Base-by-base conservation (phyloP, 768 basidiomycete species). In the Gloeostereum incarnatum region DNA sequence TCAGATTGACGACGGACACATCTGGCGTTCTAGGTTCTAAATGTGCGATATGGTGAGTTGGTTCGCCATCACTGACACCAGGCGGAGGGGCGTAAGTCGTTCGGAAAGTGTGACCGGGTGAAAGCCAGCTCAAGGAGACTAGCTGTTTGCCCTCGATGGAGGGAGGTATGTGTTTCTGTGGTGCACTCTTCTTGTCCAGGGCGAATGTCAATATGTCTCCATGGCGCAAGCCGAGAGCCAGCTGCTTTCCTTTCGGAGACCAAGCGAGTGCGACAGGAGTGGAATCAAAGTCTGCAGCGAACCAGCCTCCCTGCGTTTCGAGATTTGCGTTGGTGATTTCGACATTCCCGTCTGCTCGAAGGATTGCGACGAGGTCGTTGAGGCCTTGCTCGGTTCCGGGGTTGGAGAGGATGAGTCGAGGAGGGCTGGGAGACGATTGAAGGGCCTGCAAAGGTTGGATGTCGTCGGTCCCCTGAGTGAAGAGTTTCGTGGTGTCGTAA, bases 221-320 rank as follows among this genome's bases (percentile, higher is more conserved):
- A 14, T 65, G 68, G 45, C 71, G 71, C 11, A 87, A 58, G 17
- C 81, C 87, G 32, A 90, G 71, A 1, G 83, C 84, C 29, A 90
- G 64, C 40, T 89, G 86, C 52, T 86, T 90, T 31, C 86, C 87
- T 54, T 86, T 87, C 1, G 86, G 82, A 3, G 86, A 89, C 86
- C 87, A 90, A 9, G 81, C 73, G 6, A 81, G 87, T 89, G 78
- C 69, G 6, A 70, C 69, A 1, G 81, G 79, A 21, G 63, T 65
- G 20, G 69, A 66, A 39, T 69, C 66, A 3, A 46, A 61, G 59
- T 53, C 71, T 49, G 43, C 61, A 42, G 52, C 69, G 50, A 45
- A 57, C 71, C 64, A 75, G 45, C 83, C 85, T 55, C 59, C 83
- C 61, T 54, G 72, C 48, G 39, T 58, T 44, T 80, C 60, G 19